phyloP scores from a whole-genome alignment of 129 eudicot species.

The Arctium minus region DNA sequence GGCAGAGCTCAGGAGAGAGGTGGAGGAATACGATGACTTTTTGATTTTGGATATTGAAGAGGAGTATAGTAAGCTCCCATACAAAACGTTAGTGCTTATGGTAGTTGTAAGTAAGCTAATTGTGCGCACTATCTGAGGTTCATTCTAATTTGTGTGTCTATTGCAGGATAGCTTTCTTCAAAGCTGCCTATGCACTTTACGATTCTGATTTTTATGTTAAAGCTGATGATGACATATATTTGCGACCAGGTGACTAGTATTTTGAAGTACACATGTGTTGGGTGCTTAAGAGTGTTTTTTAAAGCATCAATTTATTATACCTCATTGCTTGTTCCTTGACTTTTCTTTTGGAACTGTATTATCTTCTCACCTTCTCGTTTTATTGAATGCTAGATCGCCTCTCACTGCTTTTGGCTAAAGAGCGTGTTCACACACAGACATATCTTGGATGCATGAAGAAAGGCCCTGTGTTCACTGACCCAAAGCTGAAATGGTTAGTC shows the following conservation, averaged over 20 bases:
- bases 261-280: neutral
- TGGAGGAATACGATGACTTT: constrained; percentile 78
- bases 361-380: constrained; percentile 19
- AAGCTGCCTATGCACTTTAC: constrained; percentile 90
- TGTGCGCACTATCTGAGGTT: neutral
- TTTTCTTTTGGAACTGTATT: neutral
- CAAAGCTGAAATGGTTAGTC: constrained; percentile 88
- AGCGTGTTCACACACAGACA: constrained; percentile 71
- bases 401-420: constrained; percentile 90
- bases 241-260: constrained; percentile 67
- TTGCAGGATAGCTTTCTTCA: constrained; percentile 85
- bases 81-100: constrained; percentile 84
- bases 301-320: neutral
- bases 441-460: constrained; percentile 98
- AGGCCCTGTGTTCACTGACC: constrained; percentile 97
- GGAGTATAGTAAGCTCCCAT: constrained; percentile 96
- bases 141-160: constrained; percentile 11
- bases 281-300: neutral
- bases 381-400: constrained; percentile 62
- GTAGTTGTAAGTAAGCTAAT: constrained; percentile 4
- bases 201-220: constrained; percentile 92
- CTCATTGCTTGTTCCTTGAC: neutral
- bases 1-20: constrained; percentile 69
- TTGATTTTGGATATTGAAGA: constrained; percentile 80
- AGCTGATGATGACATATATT: constrained; percentile 92